Percentiles rank a stretch among this genome's conserved stretches.
Evolutionary conservation across 78 protist species (phyloP).

Genomic region (Isochrysis galbana): DNA sequence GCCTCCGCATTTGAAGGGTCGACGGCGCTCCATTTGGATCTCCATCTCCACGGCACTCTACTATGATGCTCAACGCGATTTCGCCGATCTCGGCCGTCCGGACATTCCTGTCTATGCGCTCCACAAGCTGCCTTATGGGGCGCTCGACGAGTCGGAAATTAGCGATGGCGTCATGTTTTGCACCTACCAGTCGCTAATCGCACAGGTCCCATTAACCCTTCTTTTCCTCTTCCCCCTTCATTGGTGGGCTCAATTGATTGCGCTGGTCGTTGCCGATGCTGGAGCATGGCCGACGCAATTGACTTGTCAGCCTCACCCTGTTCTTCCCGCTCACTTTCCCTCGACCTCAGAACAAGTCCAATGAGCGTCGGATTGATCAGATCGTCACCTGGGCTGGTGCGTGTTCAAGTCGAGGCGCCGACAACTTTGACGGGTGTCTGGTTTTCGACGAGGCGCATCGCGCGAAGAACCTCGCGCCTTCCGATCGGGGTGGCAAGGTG

Average conservation of each 20-base stretch:
- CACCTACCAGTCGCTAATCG: background rate
- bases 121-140: background rate
- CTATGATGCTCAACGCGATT: background rate
- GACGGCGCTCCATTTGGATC: background rate
- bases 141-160: background rate
- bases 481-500: background rate
- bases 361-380: too few species aligned
- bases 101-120: background rate
- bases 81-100: background rate
- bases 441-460: constrained; percentile 5
- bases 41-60: background rate
- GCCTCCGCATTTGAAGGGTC: background rate
- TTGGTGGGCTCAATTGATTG: background rate
- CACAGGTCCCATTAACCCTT: too few species aligned
- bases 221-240: too few species aligned
- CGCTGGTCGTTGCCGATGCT: too few species aligned
- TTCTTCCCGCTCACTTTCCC: too few species aligned
- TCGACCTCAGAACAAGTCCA: too few species aligned
- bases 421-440: background rate
- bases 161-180: background rate
- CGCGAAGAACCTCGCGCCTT: background rate
- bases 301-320: too few species aligned
- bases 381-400: background rate
- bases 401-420: too few species aligned
- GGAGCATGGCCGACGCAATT: too few species aligned